These are phyloP conservation scores for Cutaneotrichosporon cutaneum DNA, from an alignment of 1,284 basidiomycete species.

Conservation along the genomic window DNA sequence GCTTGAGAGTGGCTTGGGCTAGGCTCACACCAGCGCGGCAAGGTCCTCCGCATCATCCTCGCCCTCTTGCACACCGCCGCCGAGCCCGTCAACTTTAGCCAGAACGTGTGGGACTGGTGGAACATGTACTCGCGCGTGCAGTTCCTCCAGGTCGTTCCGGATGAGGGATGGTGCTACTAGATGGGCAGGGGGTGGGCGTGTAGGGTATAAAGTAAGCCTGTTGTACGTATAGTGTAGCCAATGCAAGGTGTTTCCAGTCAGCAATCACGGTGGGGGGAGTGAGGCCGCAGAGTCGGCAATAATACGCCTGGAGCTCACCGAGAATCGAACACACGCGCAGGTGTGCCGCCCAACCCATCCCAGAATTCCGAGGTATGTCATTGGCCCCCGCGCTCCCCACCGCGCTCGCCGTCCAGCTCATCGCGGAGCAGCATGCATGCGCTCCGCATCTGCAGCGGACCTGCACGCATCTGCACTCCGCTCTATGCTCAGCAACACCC, in stretches of 20 bases:
- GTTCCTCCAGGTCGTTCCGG: conserved; percentile 39
- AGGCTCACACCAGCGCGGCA: conserved; percentile 29
- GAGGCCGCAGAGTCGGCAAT: too few species aligned
- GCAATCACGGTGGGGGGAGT: too few species aligned
- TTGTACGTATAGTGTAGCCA: neutral
- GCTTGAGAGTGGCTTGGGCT: neutral
- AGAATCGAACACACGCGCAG: neutral
- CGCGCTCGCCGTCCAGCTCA: neutral
- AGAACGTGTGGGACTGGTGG: conserved; percentile 42
- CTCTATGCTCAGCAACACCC: too few species aligned
- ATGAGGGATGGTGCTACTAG: conserved; percentile 15
- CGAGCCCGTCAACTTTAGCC: conserved; percentile 29
- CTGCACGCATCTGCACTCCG: neutral
- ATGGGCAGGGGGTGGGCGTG: neutral
- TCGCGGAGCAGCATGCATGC: neutral
- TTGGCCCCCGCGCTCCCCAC: neutral
- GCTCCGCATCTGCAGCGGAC: neutral
- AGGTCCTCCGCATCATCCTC: conserved; percentile 38
- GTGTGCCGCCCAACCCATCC: neutral
- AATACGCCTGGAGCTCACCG: neutral
- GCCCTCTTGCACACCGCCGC: conserved; percentile 29
- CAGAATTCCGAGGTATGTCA: neutral
- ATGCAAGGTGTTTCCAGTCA: neutral
- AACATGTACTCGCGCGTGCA: conserved; percentile 43
- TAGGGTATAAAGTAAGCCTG: neutral